phyloP scores from a whole-genome alignment of 108 stramenopile genomes.

The Fistulifera pelliculosa region DNA sequence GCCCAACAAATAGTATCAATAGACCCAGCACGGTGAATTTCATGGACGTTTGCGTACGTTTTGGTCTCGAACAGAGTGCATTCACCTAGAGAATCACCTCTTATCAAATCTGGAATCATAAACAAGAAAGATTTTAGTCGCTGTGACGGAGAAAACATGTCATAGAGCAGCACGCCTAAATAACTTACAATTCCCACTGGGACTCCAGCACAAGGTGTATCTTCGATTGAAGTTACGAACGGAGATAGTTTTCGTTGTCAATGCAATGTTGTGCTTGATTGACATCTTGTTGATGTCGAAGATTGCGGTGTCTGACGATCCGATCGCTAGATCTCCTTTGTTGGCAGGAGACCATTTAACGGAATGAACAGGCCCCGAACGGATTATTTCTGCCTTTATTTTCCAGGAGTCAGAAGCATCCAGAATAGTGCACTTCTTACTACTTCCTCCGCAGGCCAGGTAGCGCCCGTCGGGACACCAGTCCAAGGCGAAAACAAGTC shows the following conservation, averaged over 20 bases:
- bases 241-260: neutral
- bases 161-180: too few species aligned
- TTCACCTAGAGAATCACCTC: slow-evolving; percentile 1
- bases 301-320: slow-evolving; percentile 24
- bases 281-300: slow-evolving; percentile 4
- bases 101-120: neutral
- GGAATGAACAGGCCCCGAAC: slow-evolving; percentile 15
- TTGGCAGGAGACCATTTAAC: slow-evolving; percentile 25
- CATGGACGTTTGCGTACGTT: slow-evolving; percentile 27
- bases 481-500: slow-evolving; percentile 31
- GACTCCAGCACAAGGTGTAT: slow-evolving; percentile 1
- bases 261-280: neutral
- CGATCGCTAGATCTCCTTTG: slow-evolving; percentile 25
- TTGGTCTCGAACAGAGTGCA: slow-evolving; percentile 34
- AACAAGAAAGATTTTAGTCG: too few species aligned
- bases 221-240: neutral
- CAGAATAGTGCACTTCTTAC: slow-evolving; percentile 24
- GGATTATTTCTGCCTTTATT: slow-evolving; percentile 14
- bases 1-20: slow-evolving; percentile 27
- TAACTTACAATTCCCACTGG: neutral
- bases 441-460: slow-evolving; percentile 32
- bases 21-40: slow-evolving; percentile 16
- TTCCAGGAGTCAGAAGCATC: slow-evolving; percentile 12
- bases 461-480: slow-evolving; percentile 31
- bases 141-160: too few species aligned